A percentile compares a stretch with the other conserved stretches of the same genome.
Evolutionary conservation across 495 filamentous ascomycete genomes (phyloP).

Genomic region (Penicillium cosmopolitanum): DNA sequence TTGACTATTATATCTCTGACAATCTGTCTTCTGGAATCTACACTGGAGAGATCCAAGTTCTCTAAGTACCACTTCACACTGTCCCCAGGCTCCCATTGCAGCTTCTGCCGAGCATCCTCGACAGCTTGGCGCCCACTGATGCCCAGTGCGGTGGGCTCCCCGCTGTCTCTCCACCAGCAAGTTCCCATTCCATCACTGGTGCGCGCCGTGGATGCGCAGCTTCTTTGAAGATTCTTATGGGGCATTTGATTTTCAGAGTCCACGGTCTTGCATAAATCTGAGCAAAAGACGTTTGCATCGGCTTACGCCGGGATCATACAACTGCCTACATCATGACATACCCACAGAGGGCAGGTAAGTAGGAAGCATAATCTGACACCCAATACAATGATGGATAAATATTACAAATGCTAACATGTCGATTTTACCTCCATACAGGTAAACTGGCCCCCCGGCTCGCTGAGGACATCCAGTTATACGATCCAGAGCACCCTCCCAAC

Average conservation of each 20-base stretch:
- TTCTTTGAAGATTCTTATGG: constrained; percentile 13
- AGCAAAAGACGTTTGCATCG: background rate
- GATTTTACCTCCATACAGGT: constrained; percentile 38
- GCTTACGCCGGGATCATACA: constrained; percentile 19
- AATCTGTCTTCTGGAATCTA: background rate
- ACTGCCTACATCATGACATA: constrained; percentile 37
- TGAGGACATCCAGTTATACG: constrained; percentile 60
- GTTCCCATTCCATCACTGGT: constrained; percentile 15
- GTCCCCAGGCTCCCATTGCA: background rate
- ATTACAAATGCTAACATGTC: constrained; percentile 7
- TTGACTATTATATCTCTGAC: background rate
- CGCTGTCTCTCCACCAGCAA: constrained; percentile 30
- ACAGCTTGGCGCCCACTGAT: constrained; percentile 27
- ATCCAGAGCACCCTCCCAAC: constrained; percentile 51
- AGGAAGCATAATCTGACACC: background rate
- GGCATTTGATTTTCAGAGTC: constrained; percentile 10
- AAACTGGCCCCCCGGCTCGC: constrained; percentile 66
- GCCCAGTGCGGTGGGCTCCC: constrained; percentile 34
- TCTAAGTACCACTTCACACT: background rate
- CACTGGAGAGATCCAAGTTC: background rate
- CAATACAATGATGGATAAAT: background rate
- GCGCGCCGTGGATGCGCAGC: constrained; percentile 2
- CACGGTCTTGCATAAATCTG: constrained; percentile 14
- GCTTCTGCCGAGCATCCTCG: background rate
- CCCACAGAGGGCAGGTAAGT: constrained; percentile 41